Percentiles rank a stretch among this genome's conserved stretches.
These are phyloP conservation scores for Cyclocybe aegerita DNA, from an alignment of 768 basidiomycete species.

Conservation along the genomic window DNA sequence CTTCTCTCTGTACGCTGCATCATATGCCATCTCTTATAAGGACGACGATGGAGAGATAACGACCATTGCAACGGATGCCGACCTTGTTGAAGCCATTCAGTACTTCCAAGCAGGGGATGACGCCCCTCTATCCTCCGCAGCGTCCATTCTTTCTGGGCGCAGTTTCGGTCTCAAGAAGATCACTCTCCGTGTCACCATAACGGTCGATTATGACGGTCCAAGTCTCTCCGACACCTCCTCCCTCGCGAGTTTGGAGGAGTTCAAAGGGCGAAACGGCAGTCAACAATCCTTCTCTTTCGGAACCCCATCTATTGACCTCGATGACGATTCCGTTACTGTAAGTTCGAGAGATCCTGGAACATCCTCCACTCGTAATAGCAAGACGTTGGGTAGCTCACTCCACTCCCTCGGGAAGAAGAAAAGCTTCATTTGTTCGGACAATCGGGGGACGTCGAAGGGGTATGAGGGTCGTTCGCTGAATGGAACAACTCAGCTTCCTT, in stretches of 20 bases:
- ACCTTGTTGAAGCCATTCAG: conserved; percentile 83
- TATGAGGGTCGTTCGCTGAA: neutral
- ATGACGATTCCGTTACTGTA: conserved; percentile 76
- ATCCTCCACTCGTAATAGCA: conserved; percentile 19
- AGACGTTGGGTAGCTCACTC: conserved; percentile 12
- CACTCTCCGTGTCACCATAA: conserved; percentile 72
- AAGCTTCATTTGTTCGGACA: conserved; percentile 15
- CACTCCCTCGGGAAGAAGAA: conserved; percentile 18
- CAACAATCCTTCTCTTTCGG: conserved; percentile 53
- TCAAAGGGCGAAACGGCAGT: conserved; percentile 57
- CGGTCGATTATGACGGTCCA: conserved; percentile 88
- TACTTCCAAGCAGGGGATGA: conserved; percentile 87
- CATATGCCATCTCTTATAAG: conserved; percentile 78
- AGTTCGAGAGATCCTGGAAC: conserved; percentile 61
- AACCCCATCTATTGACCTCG: conserved; percentile 43
- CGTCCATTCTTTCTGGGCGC: conserved; percentile 71
- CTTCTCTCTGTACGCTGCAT: conserved; percentile 69
- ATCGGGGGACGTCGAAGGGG: conserved; percentile 11
- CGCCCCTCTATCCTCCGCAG: conserved; percentile 64
- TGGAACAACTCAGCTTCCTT: neutral
- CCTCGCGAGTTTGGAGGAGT: conserved; percentile 76
- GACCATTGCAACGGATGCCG: conserved; percentile 64
- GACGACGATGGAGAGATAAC: conserved; percentile 86
- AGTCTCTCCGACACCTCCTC: conserved; percentile 89
- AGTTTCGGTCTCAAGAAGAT: conserved; percentile 72